phyloP scores from a whole-genome alignment of 345 rosid genomes.

The Salix purpurea region DNA sequence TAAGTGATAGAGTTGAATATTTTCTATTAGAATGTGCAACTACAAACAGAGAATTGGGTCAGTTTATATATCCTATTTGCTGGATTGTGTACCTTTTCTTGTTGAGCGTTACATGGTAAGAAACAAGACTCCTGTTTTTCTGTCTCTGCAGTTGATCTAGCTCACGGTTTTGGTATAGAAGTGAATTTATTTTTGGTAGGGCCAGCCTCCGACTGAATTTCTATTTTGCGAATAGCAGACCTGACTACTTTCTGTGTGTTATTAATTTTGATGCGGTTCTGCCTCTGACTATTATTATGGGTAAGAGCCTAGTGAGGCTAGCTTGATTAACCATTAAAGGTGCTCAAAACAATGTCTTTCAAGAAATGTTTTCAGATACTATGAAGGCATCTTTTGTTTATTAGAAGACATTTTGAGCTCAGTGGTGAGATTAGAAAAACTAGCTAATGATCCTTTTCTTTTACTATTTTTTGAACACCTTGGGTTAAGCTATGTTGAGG shows the following conservation, averaged over 20 bases:
- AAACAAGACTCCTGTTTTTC: not conserved
- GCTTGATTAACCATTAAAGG: not conserved
- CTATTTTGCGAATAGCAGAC: not conserved
- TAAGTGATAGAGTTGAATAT: not conserved
- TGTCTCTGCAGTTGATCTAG: not conserved
- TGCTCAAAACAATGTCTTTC: not conserved
- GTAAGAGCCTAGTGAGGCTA: not conserved
- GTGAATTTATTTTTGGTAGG: not conserved
- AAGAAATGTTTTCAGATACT: not conserved
- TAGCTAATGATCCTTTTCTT: not conserved
- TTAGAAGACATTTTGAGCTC: not conserved
- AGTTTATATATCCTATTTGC: not conserved
- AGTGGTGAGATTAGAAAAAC: not conserved
- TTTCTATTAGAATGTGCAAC: not conserved
- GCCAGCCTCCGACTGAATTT: not conserved
- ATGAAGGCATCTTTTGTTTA: not conserved
- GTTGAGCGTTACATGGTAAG: not conserved
- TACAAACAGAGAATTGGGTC: not conserved
- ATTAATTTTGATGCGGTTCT: not conserved
- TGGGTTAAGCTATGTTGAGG: not conserved
- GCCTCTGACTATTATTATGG: not conserved
- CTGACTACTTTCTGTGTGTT: not conserved
- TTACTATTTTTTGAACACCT: not conserved
- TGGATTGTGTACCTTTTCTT: not conserved
- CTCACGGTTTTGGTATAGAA: not conserved